These are phyloP conservation scores for Colletotrichum orchidophilum DNA, from an alignment of 2,329 filamentous ascomycete genomes.

Conservation along the genomic window DNA sequence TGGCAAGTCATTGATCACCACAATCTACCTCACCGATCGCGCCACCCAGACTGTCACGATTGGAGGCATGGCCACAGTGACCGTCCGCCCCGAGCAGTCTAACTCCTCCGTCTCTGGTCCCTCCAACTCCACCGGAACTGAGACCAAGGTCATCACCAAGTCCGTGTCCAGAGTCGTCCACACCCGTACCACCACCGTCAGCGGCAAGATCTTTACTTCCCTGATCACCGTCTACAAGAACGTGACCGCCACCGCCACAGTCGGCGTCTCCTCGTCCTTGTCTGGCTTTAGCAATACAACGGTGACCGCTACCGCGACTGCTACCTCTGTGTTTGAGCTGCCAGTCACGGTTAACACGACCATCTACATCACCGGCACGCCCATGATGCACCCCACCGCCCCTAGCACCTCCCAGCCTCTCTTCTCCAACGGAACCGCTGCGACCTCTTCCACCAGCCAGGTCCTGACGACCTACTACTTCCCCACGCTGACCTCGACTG, in stretches of 20 bases:
- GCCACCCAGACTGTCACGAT: slow-evolving; percentile 30
- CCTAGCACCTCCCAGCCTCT: slow-evolving; percentile 36
- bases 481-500: not conserved
- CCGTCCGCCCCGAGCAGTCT: slow-evolving; percentile 10
- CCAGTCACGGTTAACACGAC: slow-evolving; percentile 26
- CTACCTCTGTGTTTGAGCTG: slow-evolving; percentile 10
- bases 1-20: slow-evolving; percentile 22
- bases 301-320: slow-evolving; percentile 37
- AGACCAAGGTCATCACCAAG: slow-evolving; percentile 42
- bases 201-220: slow-evolving; percentile 32
- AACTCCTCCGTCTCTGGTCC: slow-evolving; percentile 26
- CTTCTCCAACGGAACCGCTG: slow-evolving; percentile 36
- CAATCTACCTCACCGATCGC: slow-evolving; percentile 19
- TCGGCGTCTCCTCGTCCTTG: slow-evolving; percentile 20
- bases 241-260: slow-evolving; percentile 43
- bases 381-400: slow-evolving; percentile 38
- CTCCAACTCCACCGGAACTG: slow-evolving; percentile 34
- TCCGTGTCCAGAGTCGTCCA: slow-evolving; percentile 33
- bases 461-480: slow-evolving; percentile 17
- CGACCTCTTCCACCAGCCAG: slow-evolving; percentile 27
- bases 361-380: slow-evolving; percentile 37
- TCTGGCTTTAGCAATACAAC: not conserved
- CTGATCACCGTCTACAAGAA: slow-evolving; percentile 30
- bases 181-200: slow-evolving; percentile 41
- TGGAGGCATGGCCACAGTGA: slow-evolving; percentile 19